Base-by-base conservation (phyloP, 2,329 filamentous ascomycete genomes). In the Metarhizium humberi region DNA sequence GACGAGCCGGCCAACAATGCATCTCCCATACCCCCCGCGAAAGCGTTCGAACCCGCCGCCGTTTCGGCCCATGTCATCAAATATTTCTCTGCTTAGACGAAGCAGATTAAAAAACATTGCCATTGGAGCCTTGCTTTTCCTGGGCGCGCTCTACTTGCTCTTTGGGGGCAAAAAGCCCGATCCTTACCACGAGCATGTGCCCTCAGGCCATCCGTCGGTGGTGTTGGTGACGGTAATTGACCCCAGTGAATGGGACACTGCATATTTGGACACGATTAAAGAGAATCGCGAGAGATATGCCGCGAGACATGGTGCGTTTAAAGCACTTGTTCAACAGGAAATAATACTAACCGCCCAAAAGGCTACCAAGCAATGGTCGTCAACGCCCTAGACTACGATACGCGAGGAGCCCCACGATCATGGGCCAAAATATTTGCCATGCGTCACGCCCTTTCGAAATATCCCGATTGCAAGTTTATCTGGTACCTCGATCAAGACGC, bases 221-320 rank as follows among this genome's bases (percentile, higher is more conserved):
- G 91, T 97, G 36, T 76, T 99, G 52, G 88, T 99, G 58, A 96
- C 94, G 2, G 83, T 92, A 8, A 72, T 96, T 55, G 89, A 96
- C 67, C 79, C 84, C 56, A 75, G 77, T 52, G 75, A 72, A 43
- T 82, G 86, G 63, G 84, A 82, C 65, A 74, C 81, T 38, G 77
- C 76, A 46, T 95, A 92, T 71, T 76, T 87, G 55, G 77, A 86
- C 56, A 83, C 83, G 63, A 82, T 99, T 59, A 86, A 84, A 67
- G 82, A 88, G 62, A 99, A 99, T 70, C 78, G 94, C 63, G 79
- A 87, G 65, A 80, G 87, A 59, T 99, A 97, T 72, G 94, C 92
- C 7, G 80, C 82, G 60, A 86, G 82, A 67, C 91, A 97, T 73
- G 92, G 92, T 95, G 80, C 66, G 79, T 62, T 42, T 5, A 29